Conservation (phyloP, 179 eudicot species). For the Camellia oleifera region DNA sequence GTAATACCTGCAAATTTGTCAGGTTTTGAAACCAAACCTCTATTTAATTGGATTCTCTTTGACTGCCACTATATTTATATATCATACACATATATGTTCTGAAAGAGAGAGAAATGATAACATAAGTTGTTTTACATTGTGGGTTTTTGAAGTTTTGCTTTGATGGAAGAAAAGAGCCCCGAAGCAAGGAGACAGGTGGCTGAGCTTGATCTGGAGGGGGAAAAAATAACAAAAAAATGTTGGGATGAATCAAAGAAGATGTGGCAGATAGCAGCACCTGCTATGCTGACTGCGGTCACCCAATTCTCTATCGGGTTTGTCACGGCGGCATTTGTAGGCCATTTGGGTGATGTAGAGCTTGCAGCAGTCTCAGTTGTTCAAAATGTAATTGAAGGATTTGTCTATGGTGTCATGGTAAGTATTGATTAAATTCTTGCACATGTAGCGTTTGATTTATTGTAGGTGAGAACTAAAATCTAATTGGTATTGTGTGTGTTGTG, state of each 20-base stretch:
- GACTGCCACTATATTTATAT: neutral
- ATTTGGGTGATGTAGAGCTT: slow-evolving; percentile 50
- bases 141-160: neutral
- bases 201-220: neutral
- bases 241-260: slow-evolving; percentile 42
- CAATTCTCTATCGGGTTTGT: slow-evolving; percentile 52
- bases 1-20: slow-evolving; percentile 2
- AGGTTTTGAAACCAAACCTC: neutral
- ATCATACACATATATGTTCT: neutral
- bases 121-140: neutral
- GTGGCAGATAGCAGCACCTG: slow-evolving; percentile 64
- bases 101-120: neutral
- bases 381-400: slow-evolving; percentile 58
- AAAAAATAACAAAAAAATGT: neutral
- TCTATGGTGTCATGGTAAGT: slow-evolving; percentile 59
- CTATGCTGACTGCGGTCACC: slow-evolving; percentile 42
- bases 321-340: slow-evolving; percentile 55
- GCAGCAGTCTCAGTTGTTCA: slow-evolving; percentile 73
- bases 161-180: neutral
- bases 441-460: no score
- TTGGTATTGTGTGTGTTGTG: no score
- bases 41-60: neutral
- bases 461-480: no score
- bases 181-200: slow-evolving; percentile 8
- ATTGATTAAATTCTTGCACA: neutral